These are phyloP conservation scores for Komagataella pseudopastoris DNA, from an alignment of 805 yeast species.

Conservation along the genomic window DNA sequence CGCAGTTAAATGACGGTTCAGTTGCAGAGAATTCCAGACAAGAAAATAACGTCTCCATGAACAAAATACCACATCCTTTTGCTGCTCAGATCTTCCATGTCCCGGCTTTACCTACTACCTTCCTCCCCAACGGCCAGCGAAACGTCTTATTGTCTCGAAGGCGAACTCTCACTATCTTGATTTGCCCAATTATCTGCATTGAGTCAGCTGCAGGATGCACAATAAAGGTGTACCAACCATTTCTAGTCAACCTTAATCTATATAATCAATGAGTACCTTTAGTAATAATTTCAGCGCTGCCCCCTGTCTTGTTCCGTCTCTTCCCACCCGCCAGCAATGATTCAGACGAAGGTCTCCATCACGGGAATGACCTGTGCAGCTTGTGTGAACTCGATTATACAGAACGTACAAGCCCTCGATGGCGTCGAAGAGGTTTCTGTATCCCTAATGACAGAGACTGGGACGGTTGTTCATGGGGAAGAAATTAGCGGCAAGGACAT, in stretches of 20 bases:
- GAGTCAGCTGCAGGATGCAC: background rate
- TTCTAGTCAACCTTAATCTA: background rate
- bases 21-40: too few relatives aligned
- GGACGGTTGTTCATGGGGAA: slow-evolving; percentile 12
- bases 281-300: background rate
- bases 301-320: background rate
- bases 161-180: background rate
- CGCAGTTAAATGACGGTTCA: too few relatives aligned
- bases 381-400: slow-evolving; percentile 58
- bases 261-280: background rate
- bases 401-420: slow-evolving; percentile 29
- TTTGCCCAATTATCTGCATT: background rate
- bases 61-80: too few relatives aligned
- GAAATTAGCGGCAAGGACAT: slow-evolving; percentile 8
- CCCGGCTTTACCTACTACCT: too few relatives aligned
- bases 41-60: too few relatives aligned
- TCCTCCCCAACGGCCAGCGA: too few relatives aligned
- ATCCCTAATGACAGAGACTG: slow-evolving; percentile 63
- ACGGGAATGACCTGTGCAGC: slow-evolving; percentile 90
- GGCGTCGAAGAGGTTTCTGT: slow-evolving; percentile 47
- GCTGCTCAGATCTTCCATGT: too few relatives aligned
- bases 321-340: background rate
- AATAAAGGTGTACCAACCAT: background rate
- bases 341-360: slow-evolving; percentile 15
- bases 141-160: too few relatives aligned